These are phyloP conservation scores for Arthroderma sp. DNA, from an alignment of 2,329 filamentous ascomycete species.

Conservation along the genomic window DNA sequence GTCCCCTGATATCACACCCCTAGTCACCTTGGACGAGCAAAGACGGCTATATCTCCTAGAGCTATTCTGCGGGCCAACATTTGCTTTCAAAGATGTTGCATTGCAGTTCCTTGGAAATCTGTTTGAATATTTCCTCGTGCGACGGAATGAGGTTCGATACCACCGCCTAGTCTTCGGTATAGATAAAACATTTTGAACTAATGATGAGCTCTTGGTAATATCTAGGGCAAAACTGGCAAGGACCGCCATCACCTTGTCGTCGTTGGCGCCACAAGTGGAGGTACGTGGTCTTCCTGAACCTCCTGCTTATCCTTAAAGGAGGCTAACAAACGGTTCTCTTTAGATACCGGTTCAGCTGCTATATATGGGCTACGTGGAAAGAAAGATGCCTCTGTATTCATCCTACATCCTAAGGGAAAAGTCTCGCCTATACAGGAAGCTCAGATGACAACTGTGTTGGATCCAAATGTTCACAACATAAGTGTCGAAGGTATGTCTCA, in stretches of 20 bases:
- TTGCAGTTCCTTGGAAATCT: slow-evolving; percentile 93
- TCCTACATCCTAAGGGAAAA: slow-evolving; percentile 81
- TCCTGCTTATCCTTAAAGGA: neutral
- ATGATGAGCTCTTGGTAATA: slow-evolving; percentile 22
- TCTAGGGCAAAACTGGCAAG: slow-evolving; percentile 31
- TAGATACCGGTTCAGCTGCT: slow-evolving; percentile 72
- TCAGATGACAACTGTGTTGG: slow-evolving; percentile 91
- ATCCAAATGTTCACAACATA: slow-evolving; percentile 85
- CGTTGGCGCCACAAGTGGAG: slow-evolving; percentile 74
- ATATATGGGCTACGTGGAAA: slow-evolving; percentile 92
- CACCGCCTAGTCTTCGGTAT: too few relatives aligned
- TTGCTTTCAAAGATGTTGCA: slow-evolving; percentile 90
- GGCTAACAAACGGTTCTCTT: slow-evolving; percentile 8
- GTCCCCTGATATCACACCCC: slow-evolving; percentile 61
- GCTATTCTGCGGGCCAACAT: slow-evolving; percentile 91
- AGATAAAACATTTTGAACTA: too few relatives aligned
- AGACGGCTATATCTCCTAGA: slow-evolving; percentile 76
- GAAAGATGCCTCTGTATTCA: slow-evolving; percentile 94
- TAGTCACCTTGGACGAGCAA: slow-evolving; percentile 59
- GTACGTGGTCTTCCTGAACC: slow-evolving; percentile 32
- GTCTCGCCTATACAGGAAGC: slow-evolving; percentile 87
- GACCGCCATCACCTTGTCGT: slow-evolving; percentile 72
- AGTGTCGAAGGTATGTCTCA: slow-evolving; percentile 52
- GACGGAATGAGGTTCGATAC: slow-evolving; percentile 25
- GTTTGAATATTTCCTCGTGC: slow-evolving; percentile 43